Conservation (phyloP, 305 asterid genomes). For the Striga hermonthica region DNA sequence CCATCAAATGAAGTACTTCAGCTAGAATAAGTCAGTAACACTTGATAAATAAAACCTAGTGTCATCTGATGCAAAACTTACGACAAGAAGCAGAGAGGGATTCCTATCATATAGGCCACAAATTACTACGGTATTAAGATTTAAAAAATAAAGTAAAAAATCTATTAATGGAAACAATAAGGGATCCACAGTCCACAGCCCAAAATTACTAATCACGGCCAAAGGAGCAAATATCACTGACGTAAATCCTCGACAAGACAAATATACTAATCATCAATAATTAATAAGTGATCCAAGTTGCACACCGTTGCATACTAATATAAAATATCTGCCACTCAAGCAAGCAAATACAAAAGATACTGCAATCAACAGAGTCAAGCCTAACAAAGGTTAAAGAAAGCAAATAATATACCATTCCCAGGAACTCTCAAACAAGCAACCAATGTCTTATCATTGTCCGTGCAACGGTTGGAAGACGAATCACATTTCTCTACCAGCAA, state of each 20-base stretch:
- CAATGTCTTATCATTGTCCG: constrained; percentile 54
- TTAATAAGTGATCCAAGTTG: background rate
- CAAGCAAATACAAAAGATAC: constrained; percentile 7
- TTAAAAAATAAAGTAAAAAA: background rate
- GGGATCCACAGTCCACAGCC: background rate
- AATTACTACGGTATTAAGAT: background rate
- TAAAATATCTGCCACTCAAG: background rate
- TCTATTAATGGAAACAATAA: too few relatives aligned
- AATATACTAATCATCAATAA: background rate
- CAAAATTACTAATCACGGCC: background rate
- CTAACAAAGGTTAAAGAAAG: constrained; percentile 13
- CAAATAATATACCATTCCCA: constrained; percentile 62
- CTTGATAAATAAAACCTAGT: background rate
- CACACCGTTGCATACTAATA: too few relatives aligned
- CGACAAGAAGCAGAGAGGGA: background rate
- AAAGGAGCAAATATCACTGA: background rate
- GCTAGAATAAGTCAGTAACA: background rate
- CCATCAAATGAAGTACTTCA: constrained; percentile 9
- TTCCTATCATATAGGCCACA: background rate
- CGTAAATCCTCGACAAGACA: background rate
- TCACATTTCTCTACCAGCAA: constrained; percentile 63
- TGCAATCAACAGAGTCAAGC: constrained; percentile 17
- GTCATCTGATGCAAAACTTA: constrained; percentile 9
- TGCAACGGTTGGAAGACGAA: constrained; percentile 72
- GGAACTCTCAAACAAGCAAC: constrained; percentile 90